Base-by-base conservation (phyloP, 106 monocot species). In the Allium cepa region DNA sequence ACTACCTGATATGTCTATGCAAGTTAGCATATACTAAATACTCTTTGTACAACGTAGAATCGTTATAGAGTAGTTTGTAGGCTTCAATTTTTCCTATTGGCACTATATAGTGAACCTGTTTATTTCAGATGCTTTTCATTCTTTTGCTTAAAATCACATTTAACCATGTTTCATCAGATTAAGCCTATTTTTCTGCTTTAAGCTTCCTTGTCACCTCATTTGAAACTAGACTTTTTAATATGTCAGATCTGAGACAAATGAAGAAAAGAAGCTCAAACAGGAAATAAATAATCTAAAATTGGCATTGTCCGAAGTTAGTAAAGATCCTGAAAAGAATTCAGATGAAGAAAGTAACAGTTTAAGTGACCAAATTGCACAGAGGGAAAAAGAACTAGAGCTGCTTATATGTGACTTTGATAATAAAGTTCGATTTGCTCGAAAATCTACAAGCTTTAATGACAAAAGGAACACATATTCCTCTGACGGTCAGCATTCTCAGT, bases 201-300 rank as follows among this genome's bases (percentile, higher is more conserved):
- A 12, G 8, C 26, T 68, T 10, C 14, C 26, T 53, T 12, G 4
- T 70, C 26, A 26, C 3, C 36, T 36, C 9, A 59, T 12, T 68
- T 56, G 14, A 16, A n/a, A 10, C 8, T n/a, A 48, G 47, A 22
- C 11, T 18, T 60, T 58, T 27, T 75, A 27, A 67, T 12, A 17
- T 81, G 53, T 61, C 77, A 99, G 99, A 69, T 77, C 90, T 61
- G 92, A 90, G 66, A 81, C 92, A 46, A 76, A 83, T 56, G 90
- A 92, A 78, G 92, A 99, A 64, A 87, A 76, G 69, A 14, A 67
- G 63, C 75, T 93, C 50, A 93, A 87, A 77, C 83, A 93, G 76
- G 79, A 93, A 56, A 90, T 99, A 17, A 65, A 53, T 60, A 22
- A 72, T 65, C 73, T 99, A 47, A 99, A 87, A 73, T 62, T 75